Evolutionary conservation across 805 yeast species (phyloP), one percentile per base, ranked within the genome.

Genomic region (Cyberlindnera bimundalis): DNA sequence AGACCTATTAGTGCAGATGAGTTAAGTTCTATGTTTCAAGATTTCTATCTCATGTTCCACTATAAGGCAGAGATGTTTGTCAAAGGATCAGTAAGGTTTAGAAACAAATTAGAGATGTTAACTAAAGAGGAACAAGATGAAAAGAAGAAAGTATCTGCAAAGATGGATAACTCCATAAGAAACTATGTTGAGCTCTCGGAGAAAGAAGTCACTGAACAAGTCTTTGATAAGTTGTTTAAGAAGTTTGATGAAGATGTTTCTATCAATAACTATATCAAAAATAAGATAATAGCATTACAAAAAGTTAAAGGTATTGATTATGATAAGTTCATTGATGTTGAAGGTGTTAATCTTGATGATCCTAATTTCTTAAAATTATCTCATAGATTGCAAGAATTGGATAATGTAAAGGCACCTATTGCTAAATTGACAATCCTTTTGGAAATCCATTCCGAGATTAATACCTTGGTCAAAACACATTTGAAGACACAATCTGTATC

Each of bases 1-100:
- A 46, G 30, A 24, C 61, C 61, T 6, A 39, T 54, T 29, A 39
- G 48, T 1, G 43, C 51, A 6, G 45, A 41, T 1, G 46, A 53
- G 19, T 17, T 55, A 20, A 38, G 49, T 11, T 13, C 23, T 3
- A 26, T 49, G 33, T 53, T 56, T 25, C 55, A 51, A 28, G 44
- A 46, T 23, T 55, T 53, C 34, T 56, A 55, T 35, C 7, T 20
- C 14, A 27, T 35, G 7, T 50, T 53, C 35, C 35, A 31, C 9
- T 8, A 33, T 6, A 35, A 25, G 11, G 36, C 45, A 2, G 50
- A 48, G 29, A 28, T 48, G n/a, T 44, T 30, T 14, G 50, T 49
- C n/a, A 46, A 46, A 21, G 55, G 56, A 3, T 30, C 44, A 7
- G 36, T 40, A 16, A 20, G 13, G 19, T 33, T 34, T 33, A 34